Percentiles rank a stretch among this genome's conserved stretches.
Evolutionary conservation across 495 filamentous ascomycete genomes (phyloP).

Genomic region (Trichoderma erinaceum): DNA sequence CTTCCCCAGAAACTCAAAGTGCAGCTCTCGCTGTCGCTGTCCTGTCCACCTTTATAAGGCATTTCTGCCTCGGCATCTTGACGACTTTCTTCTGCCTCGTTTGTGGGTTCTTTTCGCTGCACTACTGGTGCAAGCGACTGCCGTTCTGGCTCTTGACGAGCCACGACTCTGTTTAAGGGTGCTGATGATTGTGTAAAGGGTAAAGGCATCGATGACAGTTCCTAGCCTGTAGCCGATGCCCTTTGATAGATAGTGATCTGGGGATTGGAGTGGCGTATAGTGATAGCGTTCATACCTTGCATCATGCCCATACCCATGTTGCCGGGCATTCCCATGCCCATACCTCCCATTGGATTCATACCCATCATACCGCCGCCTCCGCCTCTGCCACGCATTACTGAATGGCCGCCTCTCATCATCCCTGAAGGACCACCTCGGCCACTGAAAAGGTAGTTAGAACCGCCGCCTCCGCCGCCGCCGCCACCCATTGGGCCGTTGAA

Average conservation of each 20-base stretch:
- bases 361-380: constrained; percentile 54
- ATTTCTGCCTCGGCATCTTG: neutral
- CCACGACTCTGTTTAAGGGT: neutral
- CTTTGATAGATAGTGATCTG: neutral
- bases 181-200: neutral
- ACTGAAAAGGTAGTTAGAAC: constrained; percentile 35
- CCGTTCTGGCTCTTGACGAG: neutral
- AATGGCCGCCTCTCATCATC: constrained; percentile 52
- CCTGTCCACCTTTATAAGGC: neutral
- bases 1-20: too few species aligned
- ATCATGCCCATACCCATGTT: constrained; percentile 32
- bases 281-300: constrained; percentile 23
- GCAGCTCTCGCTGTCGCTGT: too few species aligned
- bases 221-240: neutral
- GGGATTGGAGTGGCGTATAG: neutral
- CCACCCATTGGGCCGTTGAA: constrained; percentile 57
- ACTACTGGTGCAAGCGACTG: neutral
- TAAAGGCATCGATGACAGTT: constrained; percentile 18
- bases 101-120: too few species aligned
- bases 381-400: constrained; percentile 31
- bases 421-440: constrained; percentile 31
- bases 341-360: constrained; percentile 58
- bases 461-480: constrained; percentile 47
- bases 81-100: neutral
- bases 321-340: constrained; percentile 53